These are phyloP conservation scores for Amanita pseudoporphyria DNA, from an alignment of 768 basidiomycete species.

Conservation along the genomic window DNA sequence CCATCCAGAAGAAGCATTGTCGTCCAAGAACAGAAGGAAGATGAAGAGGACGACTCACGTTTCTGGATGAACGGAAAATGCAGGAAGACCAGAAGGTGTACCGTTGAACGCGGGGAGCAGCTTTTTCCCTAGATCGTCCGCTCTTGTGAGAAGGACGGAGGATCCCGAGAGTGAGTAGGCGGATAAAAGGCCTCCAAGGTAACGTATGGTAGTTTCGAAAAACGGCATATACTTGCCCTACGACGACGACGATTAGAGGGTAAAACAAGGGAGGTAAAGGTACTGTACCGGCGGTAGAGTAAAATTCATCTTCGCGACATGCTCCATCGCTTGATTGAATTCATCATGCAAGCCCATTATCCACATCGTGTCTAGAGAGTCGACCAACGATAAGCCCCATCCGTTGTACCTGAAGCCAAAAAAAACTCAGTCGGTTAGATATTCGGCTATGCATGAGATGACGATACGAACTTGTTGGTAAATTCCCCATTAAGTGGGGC, in stretches of 20 bases:
- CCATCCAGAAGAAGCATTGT: not conserved
- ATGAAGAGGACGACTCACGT: conserved; percentile 23
- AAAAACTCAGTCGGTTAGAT: not conserved
- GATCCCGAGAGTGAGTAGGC: conserved; percentile 69
- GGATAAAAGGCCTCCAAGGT: conserved; percentile 66
- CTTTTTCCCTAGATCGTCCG: conserved; percentile 56
- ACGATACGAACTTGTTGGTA: conserved; percentile 38
- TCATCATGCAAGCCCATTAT: conserved; percentile 70
- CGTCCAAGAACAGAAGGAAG: not conserved
- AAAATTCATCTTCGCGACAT: conserved; percentile 38
- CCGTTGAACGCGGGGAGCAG: conserved; percentile 56
- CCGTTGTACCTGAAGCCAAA: conserved; percentile 24
- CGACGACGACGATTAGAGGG: not conserved
- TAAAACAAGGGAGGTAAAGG: conserved; percentile 2
- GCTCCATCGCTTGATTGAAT: conserved; percentile 47
- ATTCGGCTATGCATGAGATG: not conserved
- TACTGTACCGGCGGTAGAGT: conserved; percentile 17
- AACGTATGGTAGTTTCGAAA: conserved; percentile 72
- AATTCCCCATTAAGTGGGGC: conserved; percentile 30
- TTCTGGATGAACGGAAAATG: conserved; percentile 47
- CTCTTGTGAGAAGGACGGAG: conserved; percentile 44
- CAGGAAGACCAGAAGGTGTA: conserved; percentile 53
- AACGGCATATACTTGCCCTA: conserved; percentile 35
- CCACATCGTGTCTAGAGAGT: conserved; percentile 75
- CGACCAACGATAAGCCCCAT: conserved; percentile 60